phyloP scores from a whole-genome alignment of 768 basidiomycete species.

The Collybia mongolica region DNA sequence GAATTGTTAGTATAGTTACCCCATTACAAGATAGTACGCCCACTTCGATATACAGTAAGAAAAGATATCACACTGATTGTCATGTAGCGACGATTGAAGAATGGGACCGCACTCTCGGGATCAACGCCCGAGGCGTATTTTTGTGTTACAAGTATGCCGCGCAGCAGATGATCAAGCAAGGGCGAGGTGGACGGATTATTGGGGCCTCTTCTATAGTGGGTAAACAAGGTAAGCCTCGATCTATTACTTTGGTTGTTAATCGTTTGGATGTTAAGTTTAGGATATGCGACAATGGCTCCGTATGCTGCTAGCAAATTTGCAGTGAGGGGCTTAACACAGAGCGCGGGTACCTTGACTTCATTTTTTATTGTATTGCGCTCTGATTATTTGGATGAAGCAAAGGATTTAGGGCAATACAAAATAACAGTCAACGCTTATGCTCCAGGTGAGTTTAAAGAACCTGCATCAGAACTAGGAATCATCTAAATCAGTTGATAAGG shows the following conservation, averaged over 20 bases:
- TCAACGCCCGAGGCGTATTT: slow-evolving; percentile 47
- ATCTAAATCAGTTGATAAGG: not conserved
- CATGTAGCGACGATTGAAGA: slow-evolving; percentile 27
- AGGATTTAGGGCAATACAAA: slow-evolving; percentile 12
- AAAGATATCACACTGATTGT: too few relatives aligned
- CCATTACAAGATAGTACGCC: slow-evolving; percentile 22
- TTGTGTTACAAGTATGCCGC: slow-evolving; percentile 43
- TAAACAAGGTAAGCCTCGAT: slow-evolving; percentile 20
- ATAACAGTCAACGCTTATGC: slow-evolving; percentile 22
- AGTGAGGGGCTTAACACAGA: slow-evolving; percentile 35
- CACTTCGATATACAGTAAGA: too few relatives aligned
- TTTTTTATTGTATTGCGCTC: not conserved
- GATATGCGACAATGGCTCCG: slow-evolving; percentile 9
- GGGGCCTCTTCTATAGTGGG: slow-evolving; percentile 22
- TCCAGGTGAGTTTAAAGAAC: slow-evolving; percentile 6
- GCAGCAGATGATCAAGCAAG: slow-evolving; percentile 39
- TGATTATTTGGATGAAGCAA: slow-evolving; percentile 4
- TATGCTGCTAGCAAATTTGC: slow-evolving; percentile 41
- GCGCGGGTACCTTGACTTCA: slow-evolving; percentile 12
- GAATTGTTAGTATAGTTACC: slow-evolving; percentile 8
- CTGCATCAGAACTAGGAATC: not conserved
- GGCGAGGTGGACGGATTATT: slow-evolving; percentile 37
- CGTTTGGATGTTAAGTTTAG: not conserved
- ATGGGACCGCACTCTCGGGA: slow-evolving; percentile 29
- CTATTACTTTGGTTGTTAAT: not conserved